Evolutionary conservation across 495 filamentous ascomycete genomes (phyloP).

Genomic region (Penicillium flavigenum): DNA sequence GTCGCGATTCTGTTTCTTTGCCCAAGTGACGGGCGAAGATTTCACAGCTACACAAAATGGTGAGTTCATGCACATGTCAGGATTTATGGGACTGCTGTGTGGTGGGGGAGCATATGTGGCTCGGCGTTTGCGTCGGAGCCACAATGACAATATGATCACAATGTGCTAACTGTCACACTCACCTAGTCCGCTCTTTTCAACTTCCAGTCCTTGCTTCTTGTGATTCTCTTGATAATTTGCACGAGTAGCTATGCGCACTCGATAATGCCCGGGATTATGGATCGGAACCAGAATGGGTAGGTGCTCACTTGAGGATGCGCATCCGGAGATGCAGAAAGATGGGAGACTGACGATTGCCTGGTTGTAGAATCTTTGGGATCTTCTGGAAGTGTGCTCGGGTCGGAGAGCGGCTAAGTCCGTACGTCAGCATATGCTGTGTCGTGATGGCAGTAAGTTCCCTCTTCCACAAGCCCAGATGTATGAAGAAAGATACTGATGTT

Average conservation of each 20-base stretch:
- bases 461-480: background rate
- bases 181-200: constrained; percentile 92
- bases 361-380: constrained; percentile 71
- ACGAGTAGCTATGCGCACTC: constrained; percentile 91
- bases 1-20: background rate
- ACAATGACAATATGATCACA: constrained; percentile 16
- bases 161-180: constrained; percentile 7
- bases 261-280: constrained; percentile 86
- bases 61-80: constrained; percentile 8
- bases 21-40: constrained; percentile 1
- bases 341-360: constrained; percentile 2
- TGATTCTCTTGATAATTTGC: constrained; percentile 92
- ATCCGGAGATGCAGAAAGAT: background rate
- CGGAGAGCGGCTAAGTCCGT: constrained; percentile 91
- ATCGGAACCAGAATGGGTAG: constrained; percentile 88
- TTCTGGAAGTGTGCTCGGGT: constrained; percentile 98
- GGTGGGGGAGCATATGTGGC: background rate
- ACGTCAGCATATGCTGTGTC: constrained; percentile 92
- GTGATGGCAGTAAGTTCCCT: constrained; percentile 82
- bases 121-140: constrained; percentile 10
- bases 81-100: background rate
- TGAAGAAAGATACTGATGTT: constrained; percentile 11
- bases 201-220: constrained; percentile 89
- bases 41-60: constrained; percentile 20
- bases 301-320: constrained; percentile 19